Base-by-base conservation (phyloP, 176 grass and related monocot genomes). In the Hyparrhenia diplandra region DNA sequence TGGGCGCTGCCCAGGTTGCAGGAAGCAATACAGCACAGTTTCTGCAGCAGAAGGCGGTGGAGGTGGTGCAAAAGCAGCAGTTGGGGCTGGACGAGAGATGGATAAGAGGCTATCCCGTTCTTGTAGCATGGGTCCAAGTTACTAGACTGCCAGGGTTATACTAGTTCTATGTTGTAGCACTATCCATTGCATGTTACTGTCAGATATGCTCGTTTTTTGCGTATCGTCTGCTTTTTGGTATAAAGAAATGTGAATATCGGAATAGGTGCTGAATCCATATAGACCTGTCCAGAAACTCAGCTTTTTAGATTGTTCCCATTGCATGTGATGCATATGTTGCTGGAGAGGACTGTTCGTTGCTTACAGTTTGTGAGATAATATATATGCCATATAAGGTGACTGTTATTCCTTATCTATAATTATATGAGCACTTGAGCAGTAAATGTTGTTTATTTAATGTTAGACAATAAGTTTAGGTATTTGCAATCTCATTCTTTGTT, bases 1-100 rank as follows among this genome's bases (percentile, higher is more conserved):
- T 85, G 97, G 76, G 18, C 91, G 90, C 43, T 96, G 97, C 81
- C 97, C 97, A 62, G 97, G 93, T 36, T 99, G 93, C 85, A 93
- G 97, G 84, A 99, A 96, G 87, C 83, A 93, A 59, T 96, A 99
- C 80, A 86, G 69, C 58, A 69, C 84, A 55, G 59, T 84, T n/a
- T 68, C 82, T 47, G 65, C 46, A 74, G 79, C 67, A 16, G 83
- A 80, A 72, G 84, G 49, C 2, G 72, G 73, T 12, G 63, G 77
- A 9, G 45, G 54, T 13, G 64, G 77, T 9, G 28, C 59, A 13
- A 45, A 39, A 28, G 37, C 67, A 79, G 2, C 63, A 28, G 63
- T 64, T 73, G 84, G 43, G 67, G 80, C 40, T 25, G 90, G 64
- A 77, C 71, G 21, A 54, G 84, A 90, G 45, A 88, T 64, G 6